phyloP scores from a whole-genome alignment of 164 flowering plant species.

The Annona cherimola region DNA sequence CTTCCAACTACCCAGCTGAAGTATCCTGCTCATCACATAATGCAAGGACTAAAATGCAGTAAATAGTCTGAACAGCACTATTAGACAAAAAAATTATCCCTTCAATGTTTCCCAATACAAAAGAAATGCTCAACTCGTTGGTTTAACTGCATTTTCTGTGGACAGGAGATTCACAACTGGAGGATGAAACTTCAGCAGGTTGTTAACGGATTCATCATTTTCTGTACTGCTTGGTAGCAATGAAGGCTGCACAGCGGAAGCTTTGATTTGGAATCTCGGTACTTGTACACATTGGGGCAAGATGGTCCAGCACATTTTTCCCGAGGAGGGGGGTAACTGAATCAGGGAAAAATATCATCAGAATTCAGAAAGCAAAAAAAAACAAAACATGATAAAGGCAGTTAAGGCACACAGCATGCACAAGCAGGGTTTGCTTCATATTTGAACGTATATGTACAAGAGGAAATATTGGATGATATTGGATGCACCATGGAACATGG shows the following conservation, averaged over 20 bases:
- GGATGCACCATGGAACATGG: too few species aligned
- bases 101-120: neutral
- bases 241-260: slow-evolving; percentile 90
- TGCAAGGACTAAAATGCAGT: neutral
- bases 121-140: neutral
- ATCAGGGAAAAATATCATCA: slow-evolving; percentile 11
- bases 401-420: neutral
- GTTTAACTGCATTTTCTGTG: neutral
- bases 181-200: slow-evolving; percentile 21
- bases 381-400: neutral
- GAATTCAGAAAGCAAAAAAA: neutral
- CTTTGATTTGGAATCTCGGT: slow-evolving; percentile 75
- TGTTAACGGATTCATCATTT: slow-evolving; percentile 21
- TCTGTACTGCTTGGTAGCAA: slow-evolving; percentile 72
- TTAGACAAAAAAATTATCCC: neutral
- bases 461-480: too few species aligned
- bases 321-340: slow-evolving; percentile 87
- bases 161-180: neutral
- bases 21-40: neutral
- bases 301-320: slow-evolving; percentile 84
- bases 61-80: neutral
- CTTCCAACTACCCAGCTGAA: too few species aligned
- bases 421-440: neutral
- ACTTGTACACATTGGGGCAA: slow-evolving; percentile 66
- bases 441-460: too few species aligned